Evolutionary conservation across 2,329 filamentous ascomycete species (phyloP), one percentile per base, ranked within the genome.

Genomic region (Didymella pomorum): DNA sequence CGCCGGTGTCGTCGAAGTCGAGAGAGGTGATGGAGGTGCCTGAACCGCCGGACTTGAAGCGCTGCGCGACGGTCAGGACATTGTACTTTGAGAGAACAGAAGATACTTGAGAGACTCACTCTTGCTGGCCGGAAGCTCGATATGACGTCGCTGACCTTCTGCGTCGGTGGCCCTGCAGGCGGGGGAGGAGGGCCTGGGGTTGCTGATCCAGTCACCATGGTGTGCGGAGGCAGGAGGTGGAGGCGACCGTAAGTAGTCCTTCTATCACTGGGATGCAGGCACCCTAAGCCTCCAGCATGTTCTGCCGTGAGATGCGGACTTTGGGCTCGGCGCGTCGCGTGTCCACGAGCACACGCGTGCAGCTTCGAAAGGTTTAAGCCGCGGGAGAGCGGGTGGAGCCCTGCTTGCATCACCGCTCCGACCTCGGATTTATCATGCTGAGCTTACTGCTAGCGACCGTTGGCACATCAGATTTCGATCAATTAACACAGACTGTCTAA

Each of bases 1-100:
- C 93, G 76, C 95, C 95, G 42, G 91, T 90, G 79, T 98, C 93
- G 77, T 98, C 93, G 75, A 97, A 99, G 80, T 99, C 94, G 69
- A 99, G 86, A 1, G 94, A 98, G 9, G 95, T 90, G 59, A 97
- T 87, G 64, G 88, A 84, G 4, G 88, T 86, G 49, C 83, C 80
- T 10, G 82, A 77, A 57, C 70, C 69, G 21, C 77, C 73, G 0
- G 79, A 67, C 64, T 80, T 81, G 77, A 83, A 83, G 60, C 78
- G 77, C 74, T 81, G 70, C 20, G 21, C 2, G 12, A 14, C 5
- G 33, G 58, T 73, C 26, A 73, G 68, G 54, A 45, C n/a, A 14
- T 1, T 14, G 12, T 12, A 9, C 29, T 31, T 6, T 31, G 29
- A 31, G 12, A 31, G 29, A 4, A 31, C 11, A 31, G 29, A 14